Conservation (phyloP, 768 basidiomycete genomes). For the Lentinus tigrinus region DNA sequence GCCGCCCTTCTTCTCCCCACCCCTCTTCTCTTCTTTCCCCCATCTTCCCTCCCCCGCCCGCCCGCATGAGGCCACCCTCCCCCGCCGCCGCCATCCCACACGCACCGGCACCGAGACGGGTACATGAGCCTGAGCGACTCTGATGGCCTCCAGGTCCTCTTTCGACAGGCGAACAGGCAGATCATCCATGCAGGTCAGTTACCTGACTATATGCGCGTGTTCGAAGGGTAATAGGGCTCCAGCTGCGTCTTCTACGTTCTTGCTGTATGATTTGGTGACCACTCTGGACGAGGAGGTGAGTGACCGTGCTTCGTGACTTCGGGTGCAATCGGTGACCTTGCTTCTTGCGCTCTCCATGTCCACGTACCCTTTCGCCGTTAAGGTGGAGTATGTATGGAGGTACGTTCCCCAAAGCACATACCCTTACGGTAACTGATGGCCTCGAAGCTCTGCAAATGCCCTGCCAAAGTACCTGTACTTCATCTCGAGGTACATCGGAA, state of each 20-base stretch:
- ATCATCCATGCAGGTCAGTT: not conserved
- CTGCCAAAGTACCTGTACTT: conserved; percentile 12
- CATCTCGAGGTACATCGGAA: conserved; percentile 9
- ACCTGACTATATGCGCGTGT: too few species aligned
- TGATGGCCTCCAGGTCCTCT: not conserved
- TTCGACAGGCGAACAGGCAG: not conserved
- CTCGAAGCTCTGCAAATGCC: conserved; percentile 4
- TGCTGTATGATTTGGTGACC: not conserved
- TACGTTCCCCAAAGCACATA: not conserved
- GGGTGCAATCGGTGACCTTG: not conserved
- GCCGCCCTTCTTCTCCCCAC: not conserved
- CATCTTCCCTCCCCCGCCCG: not conserved
- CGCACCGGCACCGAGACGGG: not conserved
- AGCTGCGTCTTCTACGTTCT: not conserved
- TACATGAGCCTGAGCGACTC: not conserved
- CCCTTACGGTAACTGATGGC: not conserved
- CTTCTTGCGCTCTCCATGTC: not conserved
- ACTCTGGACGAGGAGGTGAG: not conserved
- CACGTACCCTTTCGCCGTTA: not conserved
- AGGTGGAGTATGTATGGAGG: not conserved
- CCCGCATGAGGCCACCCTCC: not conserved
- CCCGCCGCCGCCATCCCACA: not conserved
- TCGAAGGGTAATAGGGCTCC: not conserved
- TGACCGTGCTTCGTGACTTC: not conserved
- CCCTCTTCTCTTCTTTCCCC: not conserved